phyloP scores from a whole-genome alignment of 1,284 basidiomycete species.

The Takashimella tepidaria region DNA sequence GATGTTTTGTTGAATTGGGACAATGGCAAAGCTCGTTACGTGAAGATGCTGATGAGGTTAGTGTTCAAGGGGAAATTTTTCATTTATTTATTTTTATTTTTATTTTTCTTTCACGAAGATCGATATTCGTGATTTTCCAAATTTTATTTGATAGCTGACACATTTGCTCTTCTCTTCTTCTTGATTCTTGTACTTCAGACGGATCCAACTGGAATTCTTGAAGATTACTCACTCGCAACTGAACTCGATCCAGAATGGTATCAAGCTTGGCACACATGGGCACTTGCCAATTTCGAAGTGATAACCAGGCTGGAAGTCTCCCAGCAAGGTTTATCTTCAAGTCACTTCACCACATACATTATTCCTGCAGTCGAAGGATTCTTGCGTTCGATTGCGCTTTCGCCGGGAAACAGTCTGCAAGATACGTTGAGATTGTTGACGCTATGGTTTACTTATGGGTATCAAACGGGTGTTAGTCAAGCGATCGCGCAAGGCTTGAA shows the following conservation, averaged over 20 bases:
- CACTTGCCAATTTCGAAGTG: constrained; percentile 92
- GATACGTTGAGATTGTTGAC: constrained; percentile 92
- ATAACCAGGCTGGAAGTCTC: constrained; percentile 74
- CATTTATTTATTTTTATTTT: too few relatives aligned
- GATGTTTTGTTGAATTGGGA: constrained; percentile 95
- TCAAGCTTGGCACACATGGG: constrained; percentile 99
- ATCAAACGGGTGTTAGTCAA: constrained; percentile 82
- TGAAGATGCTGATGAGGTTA: constrained; percentile 56
- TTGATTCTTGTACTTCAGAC: constrained; percentile 55
- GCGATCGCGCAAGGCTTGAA: constrained; percentile 86
- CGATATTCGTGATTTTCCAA: too few relatives aligned
- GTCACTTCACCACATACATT: constrained; percentile 74
- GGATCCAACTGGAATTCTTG: constrained; percentile 73
- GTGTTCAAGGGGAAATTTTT: too few relatives aligned
- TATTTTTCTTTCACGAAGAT: too few relatives aligned
- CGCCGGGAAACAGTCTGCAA: constrained; percentile 86
- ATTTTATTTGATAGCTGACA: too few relatives aligned
- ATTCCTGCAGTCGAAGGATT: constrained; percentile 96
- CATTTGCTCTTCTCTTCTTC: too few relatives aligned
- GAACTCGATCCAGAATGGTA: constrained; percentile 93
- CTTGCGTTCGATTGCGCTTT: constrained; percentile 89
- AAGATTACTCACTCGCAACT: constrained; percentile 82
- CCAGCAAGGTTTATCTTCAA: constrained; percentile 64
- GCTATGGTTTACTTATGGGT: constrained; percentile 98
- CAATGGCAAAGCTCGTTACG: constrained; percentile 86